Evolutionary conservation across 176 grass and related monocot species (phyloP).

Genomic region (Metroxylon sagu): DNA sequence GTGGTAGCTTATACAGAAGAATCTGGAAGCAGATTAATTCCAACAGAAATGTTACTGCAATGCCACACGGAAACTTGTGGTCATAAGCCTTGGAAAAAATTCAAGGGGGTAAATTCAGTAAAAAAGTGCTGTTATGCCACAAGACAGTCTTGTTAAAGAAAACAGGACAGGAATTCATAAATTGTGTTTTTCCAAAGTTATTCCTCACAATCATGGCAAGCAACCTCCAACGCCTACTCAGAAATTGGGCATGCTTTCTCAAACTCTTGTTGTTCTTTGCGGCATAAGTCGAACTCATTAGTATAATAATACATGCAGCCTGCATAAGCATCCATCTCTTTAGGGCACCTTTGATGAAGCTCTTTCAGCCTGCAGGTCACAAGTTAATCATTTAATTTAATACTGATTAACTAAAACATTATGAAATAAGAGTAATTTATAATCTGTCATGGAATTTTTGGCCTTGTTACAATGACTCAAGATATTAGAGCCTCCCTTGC

Average conservation of each 20-base stretch:
- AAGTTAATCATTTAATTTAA: no score
- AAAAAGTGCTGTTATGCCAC: constrained; percentile 26
- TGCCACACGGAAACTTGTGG: no score
- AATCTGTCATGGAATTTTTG: no score
- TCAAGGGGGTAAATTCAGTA: neutral
- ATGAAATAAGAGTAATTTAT: no score
- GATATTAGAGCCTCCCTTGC: no score
- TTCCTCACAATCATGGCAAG: constrained; percentile 32
- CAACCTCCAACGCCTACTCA: constrained; percentile 31
- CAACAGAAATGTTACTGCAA: no score
- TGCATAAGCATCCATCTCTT: constrained; percentile 72
- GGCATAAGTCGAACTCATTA: constrained; percentile 80
- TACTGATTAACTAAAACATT: no score
- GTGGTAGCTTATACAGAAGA: no score
- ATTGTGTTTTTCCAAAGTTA: constrained; percentile 54
- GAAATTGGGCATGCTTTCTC: constrained; percentile 57
- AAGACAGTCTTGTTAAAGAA: constrained; percentile 26
- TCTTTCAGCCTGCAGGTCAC: constrained; percentile 56
- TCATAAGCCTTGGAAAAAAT: no score
- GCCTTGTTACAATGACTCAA: no score
- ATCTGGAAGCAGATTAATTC: no score
- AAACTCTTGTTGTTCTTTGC: constrained; percentile 84
- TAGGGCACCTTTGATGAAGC: constrained; percentile 68
- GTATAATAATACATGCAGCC: constrained; percentile 97
- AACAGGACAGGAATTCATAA: constrained; percentile 44